Evolutionary conservation across 805 yeast species (phyloP).

Genomic region (Candida vartiovaarae): DNA sequence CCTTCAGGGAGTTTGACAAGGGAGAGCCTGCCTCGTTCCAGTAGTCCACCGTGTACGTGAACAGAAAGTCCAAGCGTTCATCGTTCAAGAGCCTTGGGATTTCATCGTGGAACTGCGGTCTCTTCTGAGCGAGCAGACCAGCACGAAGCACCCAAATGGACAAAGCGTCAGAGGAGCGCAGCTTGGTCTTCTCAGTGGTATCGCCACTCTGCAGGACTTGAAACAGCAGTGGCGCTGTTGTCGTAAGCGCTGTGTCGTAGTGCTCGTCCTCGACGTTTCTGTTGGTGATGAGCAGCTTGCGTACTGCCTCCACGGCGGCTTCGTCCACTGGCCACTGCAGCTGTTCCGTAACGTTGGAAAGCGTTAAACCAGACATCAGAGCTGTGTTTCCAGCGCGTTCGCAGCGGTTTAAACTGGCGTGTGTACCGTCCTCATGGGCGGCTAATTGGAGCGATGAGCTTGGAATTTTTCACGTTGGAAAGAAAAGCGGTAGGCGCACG

Average conservation of each 20-base stretch:
- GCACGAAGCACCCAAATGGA: conserved; percentile 60
- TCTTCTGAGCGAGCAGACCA: conserved; percentile 29
- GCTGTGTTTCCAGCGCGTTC: background rate
- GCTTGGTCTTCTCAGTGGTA: conserved; percentile 32
- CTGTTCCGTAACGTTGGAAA: background rate
- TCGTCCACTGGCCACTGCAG: conserved; percentile 4
- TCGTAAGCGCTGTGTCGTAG: conserved; percentile 10
- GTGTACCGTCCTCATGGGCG: too few relatives aligned
- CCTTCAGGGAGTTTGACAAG: conserved; percentile 59
- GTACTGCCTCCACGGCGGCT: conserved; percentile 4
- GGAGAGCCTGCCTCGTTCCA: conserved; percentile 71
- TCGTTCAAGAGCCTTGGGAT: conserved; percentile 13
- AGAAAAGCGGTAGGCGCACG: too few relatives aligned
- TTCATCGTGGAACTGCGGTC: conserved; percentile 4
- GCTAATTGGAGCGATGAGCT: too few relatives aligned
- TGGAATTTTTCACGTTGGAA: too few relatives aligned
- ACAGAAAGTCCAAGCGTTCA: conserved; percentile 27
- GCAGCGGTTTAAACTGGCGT: too few relatives aligned
- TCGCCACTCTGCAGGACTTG: conserved; percentile 25
- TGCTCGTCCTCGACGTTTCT: conserved; percentile 8
- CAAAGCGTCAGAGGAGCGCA: conserved; percentile 49
- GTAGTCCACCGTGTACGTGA: conserved; percentile 53
- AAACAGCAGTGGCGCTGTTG: conserved; percentile 25
- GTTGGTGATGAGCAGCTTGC: conserved; percentile 13
- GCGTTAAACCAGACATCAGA: conserved; percentile 1